Evolutionary conservation across 768 basidiomycete genomes (phyloP), one percentile per base, ranked within the genome.

Genomic region (Paxillus involutus): DNA sequence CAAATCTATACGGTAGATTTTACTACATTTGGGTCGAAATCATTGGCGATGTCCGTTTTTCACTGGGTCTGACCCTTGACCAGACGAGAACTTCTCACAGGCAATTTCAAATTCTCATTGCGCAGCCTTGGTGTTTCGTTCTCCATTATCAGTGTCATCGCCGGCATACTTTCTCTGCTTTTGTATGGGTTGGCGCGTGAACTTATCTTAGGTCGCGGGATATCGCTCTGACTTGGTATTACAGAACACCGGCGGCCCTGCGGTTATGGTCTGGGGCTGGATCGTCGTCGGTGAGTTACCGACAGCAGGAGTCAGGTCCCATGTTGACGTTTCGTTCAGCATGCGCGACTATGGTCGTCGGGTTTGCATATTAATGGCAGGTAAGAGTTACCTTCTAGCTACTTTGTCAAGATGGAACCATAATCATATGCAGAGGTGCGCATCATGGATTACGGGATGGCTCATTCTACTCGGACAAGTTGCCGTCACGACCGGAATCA

Each of bases 251-350:
- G 88, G 88, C 40, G 88, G 88, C 8, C 86, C 87, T 0, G 87
- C 76, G 0, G 86, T 88, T 3, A 90, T 89, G 87, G 84, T 85
- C 0, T 88, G 85, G 85, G 85, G 85, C 16, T 89, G 82, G 81
- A 64, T 86, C 3, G 77, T 86, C 33, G 85, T 84, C 36, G 69
- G 83, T 86, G 58, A 54, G 83, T 58, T 45, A 8, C 56, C 7
- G 29, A 39, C 48, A 52, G 12, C 29, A 40, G 35, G 24, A 36
- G n/a, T 39, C n/a, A 17, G 14, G 17, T n/a, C 21, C 37, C 11
- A 47, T 63, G 52, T 46, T 50, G 37, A 36, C 42, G 41, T 16
- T n/a, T n/a, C 30, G 1, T 16, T 44, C 50, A 84, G 83, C 85
- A 6, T 79, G 77, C 59, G 85, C 85, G 63, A 91, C 88, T 1